Evolutionary conservation across 2,329 filamentous ascomycete species (phyloP).

Genomic region (Furcasterigmium furcatum): DNA sequence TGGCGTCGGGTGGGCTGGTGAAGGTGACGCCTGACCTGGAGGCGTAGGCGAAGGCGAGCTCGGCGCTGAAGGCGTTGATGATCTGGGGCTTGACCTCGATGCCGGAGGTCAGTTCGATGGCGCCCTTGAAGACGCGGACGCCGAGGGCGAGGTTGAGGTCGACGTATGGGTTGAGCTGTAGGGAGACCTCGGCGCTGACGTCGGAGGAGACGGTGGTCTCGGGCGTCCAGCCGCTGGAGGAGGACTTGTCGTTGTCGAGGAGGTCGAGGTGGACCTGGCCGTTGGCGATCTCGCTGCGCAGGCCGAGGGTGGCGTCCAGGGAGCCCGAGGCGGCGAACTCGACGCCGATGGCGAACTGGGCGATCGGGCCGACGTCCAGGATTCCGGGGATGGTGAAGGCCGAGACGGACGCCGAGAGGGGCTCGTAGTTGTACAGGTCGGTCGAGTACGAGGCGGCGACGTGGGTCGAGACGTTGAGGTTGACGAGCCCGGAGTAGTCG

Average conservation of each 20-base stretch:
- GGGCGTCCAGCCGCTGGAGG: constrained; percentile 28
- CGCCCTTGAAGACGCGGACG: constrained; percentile 16
- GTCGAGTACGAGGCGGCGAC: constrained; percentile 24
- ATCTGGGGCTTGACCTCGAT: constrained; percentile 28
- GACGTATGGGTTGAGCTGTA: constrained; percentile 33
- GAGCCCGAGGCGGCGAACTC: constrained; percentile 25
- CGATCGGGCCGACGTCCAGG: constrained; percentile 28
- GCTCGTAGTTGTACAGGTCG: constrained; percentile 28
- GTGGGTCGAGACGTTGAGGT: constrained; percentile 27
- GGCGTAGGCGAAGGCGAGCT: constrained; percentile 7
- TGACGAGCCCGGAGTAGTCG: constrained; percentile 29
- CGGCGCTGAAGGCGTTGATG: constrained; percentile 24
- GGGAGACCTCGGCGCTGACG: constrained; percentile 24
- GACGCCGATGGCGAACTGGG: constrained; percentile 29
- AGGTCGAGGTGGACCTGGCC: constrained; percentile 33
- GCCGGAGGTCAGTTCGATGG: constrained; percentile 26
- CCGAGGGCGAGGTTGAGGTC: constrained; percentile 26
- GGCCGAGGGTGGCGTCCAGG: constrained; percentile 21
- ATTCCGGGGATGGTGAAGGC: constrained; percentile 33
- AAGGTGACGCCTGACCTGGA: constrained; percentile 7
- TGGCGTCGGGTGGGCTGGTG: constrained; percentile 2
- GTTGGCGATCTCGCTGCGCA: constrained; percentile 20
- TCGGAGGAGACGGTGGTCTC: constrained; percentile 23
- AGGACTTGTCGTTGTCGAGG: constrained; percentile 19
- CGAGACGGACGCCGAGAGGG: constrained; percentile 28